phyloP scores from a whole-genome alignment of 1,284 basidiomycete genomes.

The Serendipita sp. region DNA sequence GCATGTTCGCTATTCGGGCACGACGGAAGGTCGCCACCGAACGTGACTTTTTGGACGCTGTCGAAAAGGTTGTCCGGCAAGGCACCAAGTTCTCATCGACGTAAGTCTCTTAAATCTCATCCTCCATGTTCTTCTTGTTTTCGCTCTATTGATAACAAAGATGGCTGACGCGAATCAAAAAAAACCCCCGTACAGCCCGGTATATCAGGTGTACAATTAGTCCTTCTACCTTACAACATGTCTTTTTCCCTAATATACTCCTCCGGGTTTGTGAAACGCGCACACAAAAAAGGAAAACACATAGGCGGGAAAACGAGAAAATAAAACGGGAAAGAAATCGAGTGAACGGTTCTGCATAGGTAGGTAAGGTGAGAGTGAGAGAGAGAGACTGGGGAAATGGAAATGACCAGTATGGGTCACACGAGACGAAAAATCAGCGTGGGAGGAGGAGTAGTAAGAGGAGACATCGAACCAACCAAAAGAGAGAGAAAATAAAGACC shows the following conservation, averaged over 20 bases:
- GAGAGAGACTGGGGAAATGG: too few relatives aligned
- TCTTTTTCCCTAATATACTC: constrained; percentile 6
- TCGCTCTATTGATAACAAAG: not conserved
- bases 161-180: not conserved
- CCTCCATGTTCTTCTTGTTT: not conserved
- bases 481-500: not conserved
- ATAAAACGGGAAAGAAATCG: not conserved
- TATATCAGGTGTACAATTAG: constrained; percentile 27
- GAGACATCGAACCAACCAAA: not conserved
- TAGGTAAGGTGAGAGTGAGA: too few relatives aligned
- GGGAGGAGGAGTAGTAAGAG: not conserved
- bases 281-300: not conserved
- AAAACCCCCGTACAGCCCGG: constrained; percentile 19
- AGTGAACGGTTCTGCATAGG: not conserved
- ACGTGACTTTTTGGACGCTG: constrained; percentile 93
- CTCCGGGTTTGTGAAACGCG: not conserved
- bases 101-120: constrained; percentile 29
- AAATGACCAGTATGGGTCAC: not conserved
- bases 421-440: not conserved
- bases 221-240: constrained; percentile 9
- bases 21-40: constrained; percentile 95
- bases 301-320: not conserved
- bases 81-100: constrained; percentile 94
- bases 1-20: constrained; percentile 98
- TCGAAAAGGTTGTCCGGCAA: constrained; percentile 96